Evolutionary conservation across 257 asterid genomes (phyloP).

Genomic region (Fraxinus cuspidata): DNA sequence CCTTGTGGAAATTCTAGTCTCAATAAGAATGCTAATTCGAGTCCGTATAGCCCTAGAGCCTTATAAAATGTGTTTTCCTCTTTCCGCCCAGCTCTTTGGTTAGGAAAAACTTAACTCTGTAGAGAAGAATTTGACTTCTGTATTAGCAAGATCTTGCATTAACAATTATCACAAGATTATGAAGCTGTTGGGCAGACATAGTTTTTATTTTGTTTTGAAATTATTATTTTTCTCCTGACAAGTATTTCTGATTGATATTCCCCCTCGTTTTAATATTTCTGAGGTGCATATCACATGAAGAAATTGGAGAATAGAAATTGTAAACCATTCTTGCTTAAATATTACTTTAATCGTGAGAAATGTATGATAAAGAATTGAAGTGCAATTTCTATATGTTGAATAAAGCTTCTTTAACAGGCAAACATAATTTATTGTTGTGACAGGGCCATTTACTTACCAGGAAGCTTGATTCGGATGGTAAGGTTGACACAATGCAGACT

Average conservation of each 20-base stretch:
- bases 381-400: neutral
- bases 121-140: neutral
- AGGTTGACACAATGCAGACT: conserved; percentile 66
- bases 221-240: neutral
- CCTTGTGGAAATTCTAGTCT: no score
- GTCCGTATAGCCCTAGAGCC: no score
- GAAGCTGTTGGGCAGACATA: neutral
- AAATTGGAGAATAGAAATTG: neutral
- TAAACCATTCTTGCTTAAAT: neutral
- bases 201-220: neutral
- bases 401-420: neutral
- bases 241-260: neutral
- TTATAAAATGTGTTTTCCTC: no score
- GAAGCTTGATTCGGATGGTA: conserved; percentile 73
- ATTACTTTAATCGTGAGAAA: neutral
- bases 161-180: neutral
- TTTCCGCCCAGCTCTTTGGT: no score
- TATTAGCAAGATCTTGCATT: no score
- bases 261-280: neutral
- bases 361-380: neutral
- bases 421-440: conserved; percentile 3
- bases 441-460: conserved; percentile 82
- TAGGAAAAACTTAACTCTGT: neutral
- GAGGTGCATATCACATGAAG: neutral
- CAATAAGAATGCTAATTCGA: no score